These are phyloP conservation scores for Borovskyia barvae DNA, from an alignment of 208 protist genomes.

Conservation along the genomic window DNA sequence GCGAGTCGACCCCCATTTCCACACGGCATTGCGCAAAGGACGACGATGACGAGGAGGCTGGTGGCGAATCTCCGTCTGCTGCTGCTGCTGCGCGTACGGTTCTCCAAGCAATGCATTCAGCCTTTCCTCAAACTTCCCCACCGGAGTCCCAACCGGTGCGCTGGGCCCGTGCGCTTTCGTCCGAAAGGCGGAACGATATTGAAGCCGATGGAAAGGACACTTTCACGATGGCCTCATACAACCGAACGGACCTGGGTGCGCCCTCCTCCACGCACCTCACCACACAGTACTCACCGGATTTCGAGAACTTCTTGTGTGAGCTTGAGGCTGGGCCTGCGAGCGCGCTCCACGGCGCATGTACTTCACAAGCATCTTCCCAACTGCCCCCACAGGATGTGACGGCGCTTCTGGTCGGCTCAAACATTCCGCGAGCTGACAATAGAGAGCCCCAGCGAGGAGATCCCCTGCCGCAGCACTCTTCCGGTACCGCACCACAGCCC, in stretches of 20 bases:
- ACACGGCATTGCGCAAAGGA: background rate
- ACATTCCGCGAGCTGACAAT: too few species aligned
- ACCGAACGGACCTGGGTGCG: background rate
- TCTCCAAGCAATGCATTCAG: conserved; percentile 8
- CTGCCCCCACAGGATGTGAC: too few species aligned
- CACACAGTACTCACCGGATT: conserved; percentile 19
- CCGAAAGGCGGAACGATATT: background rate
- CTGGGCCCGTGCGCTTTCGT: background rate
- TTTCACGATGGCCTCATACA: background rate
- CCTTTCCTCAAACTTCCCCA: conserved; percentile 1
- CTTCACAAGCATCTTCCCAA: background rate
- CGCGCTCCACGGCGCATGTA: background rate
- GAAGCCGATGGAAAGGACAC: background rate
- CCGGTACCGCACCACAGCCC: background rate
- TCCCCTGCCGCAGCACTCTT: too few species aligned
- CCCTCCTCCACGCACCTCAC: conserved; percentile 4
- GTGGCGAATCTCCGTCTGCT: conserved; percentile 15
- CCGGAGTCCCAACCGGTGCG: background rate
- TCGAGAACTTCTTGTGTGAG: conserved; percentile 20
- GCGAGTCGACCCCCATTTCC: background rate
- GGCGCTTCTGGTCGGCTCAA: too few species aligned
- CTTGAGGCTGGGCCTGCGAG: conserved; percentile 13
- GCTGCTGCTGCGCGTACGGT: conserved; percentile 7
- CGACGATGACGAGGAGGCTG: conserved; percentile 25
- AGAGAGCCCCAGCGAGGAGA: too few species aligned